A percentile compares a stretch with the other conserved stretches of the same genome.
These are phyloP conservation scores for Neurospora sp. DNA, from an alignment of 495 filamentous ascomycete species.

Conservation along the genomic window DNA sequence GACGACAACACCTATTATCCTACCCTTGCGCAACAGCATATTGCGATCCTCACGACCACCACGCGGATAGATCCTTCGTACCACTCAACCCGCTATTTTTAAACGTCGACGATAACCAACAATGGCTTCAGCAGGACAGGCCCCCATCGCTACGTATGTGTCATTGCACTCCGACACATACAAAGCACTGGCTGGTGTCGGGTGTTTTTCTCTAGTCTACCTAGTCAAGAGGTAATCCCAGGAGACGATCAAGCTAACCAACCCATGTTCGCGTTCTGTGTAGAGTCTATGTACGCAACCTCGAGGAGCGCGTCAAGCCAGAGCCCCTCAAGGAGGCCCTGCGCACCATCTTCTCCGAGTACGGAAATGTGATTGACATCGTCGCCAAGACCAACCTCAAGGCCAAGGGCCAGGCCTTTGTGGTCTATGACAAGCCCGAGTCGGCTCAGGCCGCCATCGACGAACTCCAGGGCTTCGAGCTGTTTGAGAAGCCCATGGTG, in stretches of 20 bases:
- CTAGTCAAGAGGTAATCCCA: background rate
- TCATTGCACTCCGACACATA: constrained; percentile 57
- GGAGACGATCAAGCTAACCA: constrained; percentile 6
- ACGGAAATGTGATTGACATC: constrained; percentile 82
- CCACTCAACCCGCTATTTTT: background rate
- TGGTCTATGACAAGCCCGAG: constrained; percentile 77
- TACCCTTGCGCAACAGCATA: background rate
- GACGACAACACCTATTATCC: background rate
- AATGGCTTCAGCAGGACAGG: constrained; percentile 28
- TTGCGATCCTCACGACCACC: background rate
- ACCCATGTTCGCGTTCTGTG: constrained; percentile 6
- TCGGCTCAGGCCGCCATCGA: constrained; percentile 72
- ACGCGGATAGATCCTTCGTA: background rate
- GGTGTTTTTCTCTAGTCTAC: background rate
- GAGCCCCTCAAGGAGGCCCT: constrained; percentile 67
- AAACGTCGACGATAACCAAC: constrained; percentile 1
- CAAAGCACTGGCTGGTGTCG: constrained; percentile 13
- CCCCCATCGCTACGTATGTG: constrained; percentile 48
- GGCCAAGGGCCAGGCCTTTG: constrained; percentile 91
- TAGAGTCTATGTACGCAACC: constrained; percentile 71
- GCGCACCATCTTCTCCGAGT: constrained; percentile 74
- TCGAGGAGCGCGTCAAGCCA: constrained; percentile 86
- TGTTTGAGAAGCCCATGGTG: constrained; percentile 89
- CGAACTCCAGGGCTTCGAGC: constrained; percentile 84
- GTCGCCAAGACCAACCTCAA: constrained; percentile 87